Percentiles rank a stretch among this genome's conserved stretches.
Evolutionary conservation across 257 asterid genomes (phyloP).

Genomic region (Solanum raphanifolium): DNA sequence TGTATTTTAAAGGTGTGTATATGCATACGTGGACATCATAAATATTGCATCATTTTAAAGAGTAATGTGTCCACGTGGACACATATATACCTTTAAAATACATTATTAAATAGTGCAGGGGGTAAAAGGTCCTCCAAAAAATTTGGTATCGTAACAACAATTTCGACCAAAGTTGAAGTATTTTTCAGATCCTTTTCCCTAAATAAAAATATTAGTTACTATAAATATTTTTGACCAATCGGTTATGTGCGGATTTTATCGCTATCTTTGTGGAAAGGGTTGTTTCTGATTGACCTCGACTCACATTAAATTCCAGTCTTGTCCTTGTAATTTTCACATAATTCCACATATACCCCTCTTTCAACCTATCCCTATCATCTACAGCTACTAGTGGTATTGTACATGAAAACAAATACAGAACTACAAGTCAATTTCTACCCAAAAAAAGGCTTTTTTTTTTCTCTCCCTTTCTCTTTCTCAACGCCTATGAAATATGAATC

Average conservation of each 20-base stretch:
- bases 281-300: not conserved
- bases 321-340: not conserved
- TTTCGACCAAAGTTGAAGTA: too few relatives aligned
- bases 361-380: not conserved
- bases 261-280: not conserved
- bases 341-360: not conserved
- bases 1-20: too few relatives aligned
- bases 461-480: conserved; percentile 1
- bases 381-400: not conserved
- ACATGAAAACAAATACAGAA: not conserved
- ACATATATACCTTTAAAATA: too few relatives aligned
- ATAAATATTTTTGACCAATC: not conserved
- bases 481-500: conserved; percentile 12
- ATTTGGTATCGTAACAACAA: too few relatives aligned
- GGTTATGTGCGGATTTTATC: not conserved
- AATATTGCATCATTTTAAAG: too few relatives aligned
- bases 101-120: too few relatives aligned
- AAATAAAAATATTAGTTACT: not conserved
- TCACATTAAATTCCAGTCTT: not conserved
- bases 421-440: not conserved
- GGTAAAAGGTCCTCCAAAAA: too few relatives aligned
- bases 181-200: too few relatives aligned
- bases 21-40: too few relatives aligned
- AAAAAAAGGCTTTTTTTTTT: not conserved
- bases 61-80: too few relatives aligned